Evolutionary conservation across 345 rosid species (phyloP).

Genomic region (Populus deltoides): DNA sequence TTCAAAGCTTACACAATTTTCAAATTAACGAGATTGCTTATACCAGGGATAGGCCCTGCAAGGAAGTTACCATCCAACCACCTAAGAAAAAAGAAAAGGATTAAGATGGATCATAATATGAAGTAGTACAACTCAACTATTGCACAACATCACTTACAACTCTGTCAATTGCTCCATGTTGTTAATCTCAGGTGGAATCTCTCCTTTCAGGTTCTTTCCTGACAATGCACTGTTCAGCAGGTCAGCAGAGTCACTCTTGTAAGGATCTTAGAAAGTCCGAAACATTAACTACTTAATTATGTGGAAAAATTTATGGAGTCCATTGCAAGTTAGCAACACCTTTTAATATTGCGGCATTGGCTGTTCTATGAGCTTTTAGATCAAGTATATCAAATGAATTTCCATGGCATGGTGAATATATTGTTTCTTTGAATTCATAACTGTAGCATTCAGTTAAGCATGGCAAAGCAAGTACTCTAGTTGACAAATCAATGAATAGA

Average conservation of each 20-base stretch:
- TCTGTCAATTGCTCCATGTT: constrained; percentile 66
- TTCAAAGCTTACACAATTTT: constrained; percentile 63
- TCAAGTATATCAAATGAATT: background rate
- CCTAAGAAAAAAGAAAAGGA: constrained; percentile 39
- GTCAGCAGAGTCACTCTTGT: constrained; percentile 11
- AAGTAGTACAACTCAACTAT: background rate
- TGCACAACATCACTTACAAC: constrained; percentile 51
- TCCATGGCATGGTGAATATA: background rate
- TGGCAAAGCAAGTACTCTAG: background rate
- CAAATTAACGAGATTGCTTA: constrained; percentile 71
- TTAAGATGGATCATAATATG: background rate
- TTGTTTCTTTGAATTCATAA: background rate
- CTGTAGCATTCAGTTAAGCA: background rate
- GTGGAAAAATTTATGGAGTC: background rate
- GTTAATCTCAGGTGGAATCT: constrained; percentile 59
- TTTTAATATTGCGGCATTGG: background rate
- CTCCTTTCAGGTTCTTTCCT: constrained; percentile 61
- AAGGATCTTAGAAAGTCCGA: background rate
- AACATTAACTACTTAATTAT: background rate
- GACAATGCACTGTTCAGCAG: constrained; percentile 60
- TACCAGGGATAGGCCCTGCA: constrained; percentile 68
- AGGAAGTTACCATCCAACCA: constrained; percentile 79
- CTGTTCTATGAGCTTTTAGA: background rate
- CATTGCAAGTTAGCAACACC: background rate
- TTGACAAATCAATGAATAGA: background rate